Conservation (phyloP, 148 eudicot genomes). For the Vaccinium vitisidaea region DNA sequence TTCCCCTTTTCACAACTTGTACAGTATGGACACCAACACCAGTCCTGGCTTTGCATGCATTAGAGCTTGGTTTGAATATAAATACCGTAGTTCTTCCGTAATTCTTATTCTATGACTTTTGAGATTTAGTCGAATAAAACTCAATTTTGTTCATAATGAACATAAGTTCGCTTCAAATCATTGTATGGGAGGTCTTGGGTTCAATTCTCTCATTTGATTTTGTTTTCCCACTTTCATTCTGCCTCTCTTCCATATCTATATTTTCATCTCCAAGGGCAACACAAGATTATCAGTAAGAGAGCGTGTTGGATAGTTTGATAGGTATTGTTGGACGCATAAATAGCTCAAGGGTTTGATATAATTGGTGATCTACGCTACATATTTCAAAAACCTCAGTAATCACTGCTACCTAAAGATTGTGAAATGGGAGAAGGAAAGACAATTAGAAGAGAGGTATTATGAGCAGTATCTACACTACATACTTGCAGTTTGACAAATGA, state of each 20-base stretch:
- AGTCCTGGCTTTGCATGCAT: background rate
- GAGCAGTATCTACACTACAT: background rate
- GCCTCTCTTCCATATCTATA: background rate
- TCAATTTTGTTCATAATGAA: background rate
- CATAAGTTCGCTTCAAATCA: background rate
- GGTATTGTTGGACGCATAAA: background rate
- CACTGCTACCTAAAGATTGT: background rate
- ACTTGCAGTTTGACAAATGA: background rate
- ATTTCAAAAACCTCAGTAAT: background rate
- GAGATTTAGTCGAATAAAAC: background rate
- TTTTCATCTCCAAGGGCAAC: background rate
- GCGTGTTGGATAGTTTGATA: background rate
- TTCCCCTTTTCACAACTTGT: background rate
- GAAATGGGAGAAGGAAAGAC: background rate
- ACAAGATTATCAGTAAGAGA: background rate
- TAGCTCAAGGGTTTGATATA: background rate
- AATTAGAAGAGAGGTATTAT: background rate
- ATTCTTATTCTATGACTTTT: background rate
- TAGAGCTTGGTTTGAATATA: background rate
- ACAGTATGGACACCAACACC: background rate
- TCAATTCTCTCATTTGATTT: background rate
- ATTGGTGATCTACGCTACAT: background rate
- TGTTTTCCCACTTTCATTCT: background rate
- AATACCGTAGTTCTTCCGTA: background rate
- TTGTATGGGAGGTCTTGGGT: background rate